These are phyloP conservation scores for Gossypium gossypioides DNA, from an alignment of 441 rosid genomes.

Conservation along the genomic window DNA sequence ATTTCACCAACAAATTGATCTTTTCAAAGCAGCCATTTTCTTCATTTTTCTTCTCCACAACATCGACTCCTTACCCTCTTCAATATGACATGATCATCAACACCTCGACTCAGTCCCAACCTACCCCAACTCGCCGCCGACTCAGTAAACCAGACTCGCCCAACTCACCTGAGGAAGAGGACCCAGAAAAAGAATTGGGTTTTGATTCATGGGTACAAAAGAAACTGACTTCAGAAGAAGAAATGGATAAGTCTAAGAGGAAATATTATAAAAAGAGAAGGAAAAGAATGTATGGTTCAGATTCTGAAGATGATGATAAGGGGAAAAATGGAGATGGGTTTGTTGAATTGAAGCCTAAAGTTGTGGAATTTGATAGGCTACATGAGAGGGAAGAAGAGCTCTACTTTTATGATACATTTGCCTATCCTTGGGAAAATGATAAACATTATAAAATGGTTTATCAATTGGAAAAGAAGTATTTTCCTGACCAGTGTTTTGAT, in stretches of 20 bases:
- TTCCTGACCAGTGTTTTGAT: conserved; percentile 77
- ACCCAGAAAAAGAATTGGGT: conserved; percentile 29
- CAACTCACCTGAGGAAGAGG: conserved; percentile 26
- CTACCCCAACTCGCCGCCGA: conserved; percentile 32
- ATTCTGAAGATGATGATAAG: conserved; percentile 63
- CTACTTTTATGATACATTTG: conserved; percentile 69
- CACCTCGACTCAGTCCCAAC: conserved; percentile 49
- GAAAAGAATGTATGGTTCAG: conserved; percentile 79
- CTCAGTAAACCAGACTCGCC: conserved; percentile 21
- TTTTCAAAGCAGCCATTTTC: conserved; percentile 20
- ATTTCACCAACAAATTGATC: conserved; percentile 8
- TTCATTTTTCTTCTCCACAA: conserved; percentile 34
- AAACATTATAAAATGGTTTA: conserved; percentile 96
- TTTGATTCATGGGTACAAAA: conserved; percentile 78
- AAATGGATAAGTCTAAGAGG: conserved; percentile 76
- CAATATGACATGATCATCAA: conserved; percentile 76
- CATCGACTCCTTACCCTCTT: conserved; percentile 67
- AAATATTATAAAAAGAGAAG: conserved; percentile 75
- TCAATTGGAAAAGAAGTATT: conserved; percentile 91
- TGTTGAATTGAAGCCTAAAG: conserved; percentile 77
- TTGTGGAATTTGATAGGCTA: conserved; percentile 61
- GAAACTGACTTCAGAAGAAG: conserved; percentile 42
- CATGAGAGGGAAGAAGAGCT: conserved; percentile 89
- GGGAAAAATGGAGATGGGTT: conserved; percentile 52
- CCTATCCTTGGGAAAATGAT: conserved; percentile 90